Evolutionary conservation across 805 yeast species (phyloP), one percentile per base, ranked within the genome.

Genomic region (Gaillardinia entomophila): DNA sequence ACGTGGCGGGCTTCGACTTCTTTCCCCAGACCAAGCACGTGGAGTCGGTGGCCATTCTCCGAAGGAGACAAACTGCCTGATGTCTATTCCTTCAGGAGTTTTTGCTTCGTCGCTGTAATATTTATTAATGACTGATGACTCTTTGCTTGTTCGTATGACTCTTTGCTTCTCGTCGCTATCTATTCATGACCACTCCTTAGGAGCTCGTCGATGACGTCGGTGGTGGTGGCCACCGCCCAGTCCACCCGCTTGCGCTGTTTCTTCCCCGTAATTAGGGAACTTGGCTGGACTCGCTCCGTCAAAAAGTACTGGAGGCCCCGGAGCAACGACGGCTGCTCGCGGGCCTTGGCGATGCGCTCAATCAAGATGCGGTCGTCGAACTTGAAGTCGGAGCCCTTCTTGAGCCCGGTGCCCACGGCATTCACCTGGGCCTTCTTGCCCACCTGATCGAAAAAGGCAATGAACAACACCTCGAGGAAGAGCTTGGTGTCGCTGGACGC

Each of bases 381-480:
- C 26, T 60, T 60, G 10, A 52, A 50, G 33, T 61, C 67, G 1
- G 30, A 27, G 24, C 52, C 61, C 27, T 55, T 62, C 5, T 43
- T 46, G 6, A 55, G 37, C 1, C 77, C 76, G 8, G 60, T 54
- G 1, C 77, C 77, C 35, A 63, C 60, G 1, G 62, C 51, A 37
- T 61, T 67, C 12, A 53, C 46, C 46, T 78, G 84, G 0, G 82
- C 74, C 45, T 72, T 73, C 50, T 77, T 81, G 8, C 77, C 94
- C 6, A 82, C 45, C 12, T 65, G 62, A 37, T 83, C 81, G 26
- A 85, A 66, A 41, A 87, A 66, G 5, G 82, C 75, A 16, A 82
- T 80, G 32, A 89, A 55, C 31, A 85, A 55, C 18, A 87, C 70
- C 49, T 90, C 96, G 41, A 86, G 38, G 46, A 90, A 86, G 14